These are phyloP conservation scores for Populus trichocarpa DNA, from an alignment of 441 rosid genomes.

Conservation along the genomic window DNA sequence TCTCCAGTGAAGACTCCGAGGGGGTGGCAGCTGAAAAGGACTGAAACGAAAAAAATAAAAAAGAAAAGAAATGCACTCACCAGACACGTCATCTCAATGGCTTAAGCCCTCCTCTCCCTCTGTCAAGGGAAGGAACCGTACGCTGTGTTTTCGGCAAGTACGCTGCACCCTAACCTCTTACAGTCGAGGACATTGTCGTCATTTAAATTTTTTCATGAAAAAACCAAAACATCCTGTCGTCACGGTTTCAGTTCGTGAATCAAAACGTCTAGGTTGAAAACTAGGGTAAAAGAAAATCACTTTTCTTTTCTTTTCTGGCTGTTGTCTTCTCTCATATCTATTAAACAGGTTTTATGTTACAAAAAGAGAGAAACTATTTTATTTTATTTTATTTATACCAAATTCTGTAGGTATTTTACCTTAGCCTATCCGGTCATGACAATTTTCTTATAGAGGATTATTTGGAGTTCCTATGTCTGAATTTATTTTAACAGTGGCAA, in stretches of 20 bases:
- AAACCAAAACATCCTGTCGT: not conserved
- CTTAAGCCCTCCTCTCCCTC: not conserved
- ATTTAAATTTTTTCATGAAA: not conserved
- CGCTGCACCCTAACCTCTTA: not conserved
- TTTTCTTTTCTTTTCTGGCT: not conserved
- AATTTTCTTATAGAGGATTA: too few relatives aligned
- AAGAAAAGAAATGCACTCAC: too few relatives aligned
- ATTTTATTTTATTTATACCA: too few relatives aligned
- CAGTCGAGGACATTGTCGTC: not conserved
- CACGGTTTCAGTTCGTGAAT: not conserved
- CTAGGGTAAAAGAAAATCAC: not conserved
- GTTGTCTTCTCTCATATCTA: too few relatives aligned
- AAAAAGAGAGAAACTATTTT: too few relatives aligned
- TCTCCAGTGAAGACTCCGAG: too few relatives aligned
- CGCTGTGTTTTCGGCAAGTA: not conserved
- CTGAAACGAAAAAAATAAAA: too few relatives aligned
- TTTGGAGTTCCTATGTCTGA: not conserved
- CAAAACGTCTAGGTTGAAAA: not conserved
- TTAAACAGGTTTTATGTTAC: too few relatives aligned
- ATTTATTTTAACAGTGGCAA: conserved; percentile 8
- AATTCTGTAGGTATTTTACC: too few relatives aligned
- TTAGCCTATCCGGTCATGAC: too few relatives aligned
- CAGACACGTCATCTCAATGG: too few relatives aligned
- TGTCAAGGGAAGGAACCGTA: not conserved
- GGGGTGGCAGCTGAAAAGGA: too few relatives aligned